These are phyloP conservation scores for Aureobasidium mangrovei DNA, from an alignment of 2,329 filamentous ascomycete genomes.

Conservation along the genomic window DNA sequence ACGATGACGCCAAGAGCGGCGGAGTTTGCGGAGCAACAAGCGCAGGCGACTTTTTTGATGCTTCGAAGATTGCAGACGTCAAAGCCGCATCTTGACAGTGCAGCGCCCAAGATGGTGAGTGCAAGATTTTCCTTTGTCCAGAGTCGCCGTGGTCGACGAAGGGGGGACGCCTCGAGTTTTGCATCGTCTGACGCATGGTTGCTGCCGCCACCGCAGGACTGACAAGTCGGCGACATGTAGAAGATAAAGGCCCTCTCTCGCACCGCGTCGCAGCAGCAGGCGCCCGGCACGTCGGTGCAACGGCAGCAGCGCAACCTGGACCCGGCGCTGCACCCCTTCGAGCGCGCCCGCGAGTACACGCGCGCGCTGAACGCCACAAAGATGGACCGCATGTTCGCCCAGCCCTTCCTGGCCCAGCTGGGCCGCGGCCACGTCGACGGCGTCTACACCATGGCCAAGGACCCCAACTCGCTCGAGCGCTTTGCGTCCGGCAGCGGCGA, in stretches of 20 bases:
- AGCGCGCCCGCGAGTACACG: conserved; percentile 79
- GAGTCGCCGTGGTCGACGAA: no score
- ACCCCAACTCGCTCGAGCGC: conserved; percentile 38
- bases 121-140: no score
- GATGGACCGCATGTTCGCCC: conserved; percentile 83
- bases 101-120: no score
- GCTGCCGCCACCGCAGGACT: neutral
- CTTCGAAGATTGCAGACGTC: no score
- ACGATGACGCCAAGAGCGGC: no score
- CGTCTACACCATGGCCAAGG: conserved; percentile 41
- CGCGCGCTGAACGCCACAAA: conserved; percentile 77
- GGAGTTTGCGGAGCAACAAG: no score
- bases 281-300: conserved; percentile 56
- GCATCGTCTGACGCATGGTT: no score
- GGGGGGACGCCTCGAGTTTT: no score
- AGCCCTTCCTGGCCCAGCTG: conserved; percentile 77
- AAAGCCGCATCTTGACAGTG: no score
- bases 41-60: no score
- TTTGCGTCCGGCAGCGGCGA: conserved; percentile 78
- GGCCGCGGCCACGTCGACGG: conserved; percentile 90
- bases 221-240: conserved; percentile 23
- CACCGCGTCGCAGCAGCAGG: conserved; percentile 55
- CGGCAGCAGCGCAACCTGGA: conserved; percentile 66
- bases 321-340: conserved; percentile 81
- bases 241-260: conserved; percentile 60